phyloP scores from a whole-genome alignment of 208 protist genomes.

The Vickermania ingenoplastis region DNA sequence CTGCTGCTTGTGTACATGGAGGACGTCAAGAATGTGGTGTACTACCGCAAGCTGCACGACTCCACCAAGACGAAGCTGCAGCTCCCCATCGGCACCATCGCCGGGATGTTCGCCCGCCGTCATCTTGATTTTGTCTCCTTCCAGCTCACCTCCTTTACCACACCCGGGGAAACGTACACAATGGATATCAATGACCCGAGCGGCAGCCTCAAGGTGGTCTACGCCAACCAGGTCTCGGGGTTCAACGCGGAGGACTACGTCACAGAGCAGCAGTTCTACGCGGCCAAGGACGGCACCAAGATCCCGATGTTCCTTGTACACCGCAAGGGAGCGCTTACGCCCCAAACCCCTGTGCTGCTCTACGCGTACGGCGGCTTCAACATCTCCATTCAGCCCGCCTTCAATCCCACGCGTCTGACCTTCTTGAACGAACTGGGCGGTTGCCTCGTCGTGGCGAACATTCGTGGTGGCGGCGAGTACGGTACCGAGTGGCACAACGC shows the following conservation, averaged over 20 bases:
- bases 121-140: conserved; percentile 77
- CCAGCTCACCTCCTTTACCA: conserved; percentile 87
- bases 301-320: conserved; percentile 94
- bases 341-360: conserved; percentile 69
- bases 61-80: conserved; percentile 26
- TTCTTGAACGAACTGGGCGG: conserved; percentile 79
- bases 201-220: conserved; percentile 47
- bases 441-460: conserved; percentile 88
- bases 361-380: conserved; percentile 95
- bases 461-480: conserved; percentile 94
- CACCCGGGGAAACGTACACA: conserved; percentile 72
- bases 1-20: conserved; percentile 84
- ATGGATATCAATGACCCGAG: conserved; percentile 65
- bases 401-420: conserved; percentile 58
- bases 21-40: conserved; percentile 91
- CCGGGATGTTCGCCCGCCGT: conserved; percentile 30
- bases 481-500: conserved; percentile 91
- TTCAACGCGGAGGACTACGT: conserved; percentile 59
- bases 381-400: conserved; percentile 79
- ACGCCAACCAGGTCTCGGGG: conserved; percentile 63
- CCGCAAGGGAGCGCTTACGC: conserved; percentile 49
- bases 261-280: conserved; percentile 87
- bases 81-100: conserved; percentile 75
- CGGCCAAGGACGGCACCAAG: conserved; percentile 81
- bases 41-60: conserved; percentile 50